phyloP scores from a whole-genome alignment of 2,329 filamentous ascomycete genomes.

The Nothomitra cinnamomea region DNA sequence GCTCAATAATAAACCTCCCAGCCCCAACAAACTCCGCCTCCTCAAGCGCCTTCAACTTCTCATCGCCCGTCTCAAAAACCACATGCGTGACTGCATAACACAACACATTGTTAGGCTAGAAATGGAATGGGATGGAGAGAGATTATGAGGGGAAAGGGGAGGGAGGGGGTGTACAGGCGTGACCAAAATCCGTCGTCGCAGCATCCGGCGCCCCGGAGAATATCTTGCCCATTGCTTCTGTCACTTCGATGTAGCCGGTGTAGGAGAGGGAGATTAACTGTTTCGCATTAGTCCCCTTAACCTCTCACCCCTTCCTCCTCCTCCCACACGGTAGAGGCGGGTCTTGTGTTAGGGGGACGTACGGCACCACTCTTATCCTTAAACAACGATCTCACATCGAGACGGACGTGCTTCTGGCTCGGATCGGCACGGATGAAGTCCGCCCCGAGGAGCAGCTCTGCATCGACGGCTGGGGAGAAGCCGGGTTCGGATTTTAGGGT shows the following conservation, averaged over 20 bases:
- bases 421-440: constrained; percentile 27
- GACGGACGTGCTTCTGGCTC: constrained; percentile 22
- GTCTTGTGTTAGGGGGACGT: too few species aligned
- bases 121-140: background rate
- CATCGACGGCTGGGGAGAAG: constrained; percentile 22
- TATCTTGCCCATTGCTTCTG: constrained; percentile 19
- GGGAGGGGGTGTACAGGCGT: constrained; percentile 23
- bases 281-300: background rate
- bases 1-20: constrained; percentile 23
- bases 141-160: too few species aligned
- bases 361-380: background rate
- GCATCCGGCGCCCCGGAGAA: constrained; percentile 18
- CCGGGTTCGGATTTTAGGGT: constrained; percentile 20
- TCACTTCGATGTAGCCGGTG: constrained; percentile 23
- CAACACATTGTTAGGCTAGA: background rate
- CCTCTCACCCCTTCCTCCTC: background rate
- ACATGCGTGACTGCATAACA: constrained; percentile 21
- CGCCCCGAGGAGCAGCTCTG: constrained; percentile 21
- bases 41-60: constrained; percentile 25
- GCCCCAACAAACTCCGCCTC: constrained; percentile 23
- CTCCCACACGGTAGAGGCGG: too few species aligned
- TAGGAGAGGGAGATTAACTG: constrained; percentile 23
- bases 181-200: constrained; percentile 22
- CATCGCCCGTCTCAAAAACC: constrained; percentile 22
- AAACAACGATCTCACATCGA: constrained; percentile 24